Evolutionary conservation across 2,329 filamentous ascomycete species (phyloP), one percentile per base, ranked within the genome.

Genomic region (Dryadomyces quercivorus): DNA sequence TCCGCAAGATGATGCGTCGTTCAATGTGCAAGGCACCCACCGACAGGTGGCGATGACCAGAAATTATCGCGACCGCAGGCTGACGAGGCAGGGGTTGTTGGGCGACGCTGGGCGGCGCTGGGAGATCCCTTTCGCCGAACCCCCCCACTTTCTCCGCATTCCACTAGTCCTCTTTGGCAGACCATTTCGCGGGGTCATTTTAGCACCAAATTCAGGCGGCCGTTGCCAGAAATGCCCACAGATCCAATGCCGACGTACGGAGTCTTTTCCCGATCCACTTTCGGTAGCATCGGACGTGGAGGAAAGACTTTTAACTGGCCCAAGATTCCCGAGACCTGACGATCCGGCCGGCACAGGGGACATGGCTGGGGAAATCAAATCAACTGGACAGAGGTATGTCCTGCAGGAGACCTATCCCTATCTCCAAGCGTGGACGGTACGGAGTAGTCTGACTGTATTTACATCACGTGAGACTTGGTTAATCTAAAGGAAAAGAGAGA

Each of bases 111-210:
- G 26, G 31, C 47, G 31, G 22, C n/a, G 46, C 15, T 48, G 40
- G 51, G 26, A 12, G 21, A 21, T 54, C 52, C 52, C 43, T 47
- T 54, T 50, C 15, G 13, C 52, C 46, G 47, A 50, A 10, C 7
- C 26, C 45, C 18, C 26, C 38, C 52, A 54, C 46, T 43, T 53
- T 53, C 52, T 31, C 52, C 52, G 45, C 52, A 53, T 53, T 53
- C 21, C 21, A 43, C 52, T 53, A 53, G 45, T n/a, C 42, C 13
- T 16, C 21, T 20, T 52, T 47, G 15, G 36, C 36, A 40, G 36
- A 40, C 15, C 36, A 16, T 40, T 46, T 46, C 18, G 50, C 50
- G 50, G 50, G 50, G 38, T 44, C 15, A 13, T n/a, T 21, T 38
- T 48, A 48, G 46, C 26, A n/a, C 26, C 15, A 20, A 48, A 34